Base-by-base conservation (phyloP, 352 stramenopile genomes). In the Phytopythium montanum region DNA sequence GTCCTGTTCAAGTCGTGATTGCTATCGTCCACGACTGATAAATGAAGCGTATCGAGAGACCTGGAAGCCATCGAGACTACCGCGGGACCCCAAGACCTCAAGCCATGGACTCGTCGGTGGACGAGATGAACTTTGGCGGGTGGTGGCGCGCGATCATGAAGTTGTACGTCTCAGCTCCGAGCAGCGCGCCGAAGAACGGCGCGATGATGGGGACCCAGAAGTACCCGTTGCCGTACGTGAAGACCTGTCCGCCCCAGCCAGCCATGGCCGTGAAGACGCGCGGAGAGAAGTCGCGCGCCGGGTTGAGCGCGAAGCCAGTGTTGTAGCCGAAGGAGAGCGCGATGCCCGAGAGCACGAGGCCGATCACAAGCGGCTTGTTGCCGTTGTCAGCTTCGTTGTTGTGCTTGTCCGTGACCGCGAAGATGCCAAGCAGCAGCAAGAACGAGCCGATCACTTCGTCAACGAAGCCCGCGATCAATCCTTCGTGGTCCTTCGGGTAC, bases 251-350 rank as follows among this genome's bases (percentile, higher is more conserved):
- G 39, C 81, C 81, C 81, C 81, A 90, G 46, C 81, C 81, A 54
- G 79, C 74, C 23, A 81, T 62, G 16, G 70, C 65, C 29, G 81
- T 90, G 69, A 88, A 88, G 18, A 90, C 10, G 21, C 81, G 81
- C 46, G 81, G 81, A 8, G 73, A 69, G 55, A 92, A 85, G 59
- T 92, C 82, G 41, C 82, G 80, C 16, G 80, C 80, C 12, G 72
- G 80, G 60, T 92, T 92, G 53, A 87, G 65, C n/a, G 82, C 78
- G 46, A 90, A 87, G 12, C 82, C 82, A 38, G 82, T 92, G 76
- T 92, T 90, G 74, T 87, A 89, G 19, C 74, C 82, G 51, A 92
- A 92, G 8, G 75, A 87, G 42, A 91, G 76, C 13, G 81, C 81
- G 54, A 91, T 91, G n/a, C 79, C 78, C 19, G 74, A 76, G 34